Conservation (phyloP, 345 rosid species). For the Heritiera fomes region DNA sequence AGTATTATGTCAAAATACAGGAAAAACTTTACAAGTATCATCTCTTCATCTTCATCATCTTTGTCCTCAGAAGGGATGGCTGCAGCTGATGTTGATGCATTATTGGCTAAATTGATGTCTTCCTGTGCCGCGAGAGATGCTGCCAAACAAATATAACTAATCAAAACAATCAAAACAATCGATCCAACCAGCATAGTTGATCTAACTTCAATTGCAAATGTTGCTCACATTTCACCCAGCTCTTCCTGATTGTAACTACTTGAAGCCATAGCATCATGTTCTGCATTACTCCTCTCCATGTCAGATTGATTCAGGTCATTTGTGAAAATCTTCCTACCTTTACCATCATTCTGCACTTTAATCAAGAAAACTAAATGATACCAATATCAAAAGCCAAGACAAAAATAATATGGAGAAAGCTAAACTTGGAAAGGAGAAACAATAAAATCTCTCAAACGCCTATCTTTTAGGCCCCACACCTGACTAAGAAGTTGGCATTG, state of each 20-base stretch:
- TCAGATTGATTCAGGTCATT: constrained; percentile 24
- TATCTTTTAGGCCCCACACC: constrained; percentile 34
- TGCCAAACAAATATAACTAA: constrained; percentile 44
- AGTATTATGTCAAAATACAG: neutral
- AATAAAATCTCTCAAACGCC: neutral
- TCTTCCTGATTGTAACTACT: constrained; percentile 40
- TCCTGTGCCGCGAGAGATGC: constrained; percentile 51
- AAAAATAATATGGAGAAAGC: too few species aligned
- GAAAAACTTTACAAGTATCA: constrained; percentile 25
- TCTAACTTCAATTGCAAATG: constrained; percentile 7
- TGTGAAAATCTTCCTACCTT: constrained; percentile 18
- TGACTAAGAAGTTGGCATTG: constrained; percentile 82
- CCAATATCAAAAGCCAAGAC: too few species aligned
- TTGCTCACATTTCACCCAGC: constrained; percentile 55
- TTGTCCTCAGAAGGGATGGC: constrained; percentile 36
- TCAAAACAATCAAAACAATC: constrained; percentile 21
- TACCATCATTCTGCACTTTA: constrained; percentile 9
- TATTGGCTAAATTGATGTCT: constrained; percentile 24
- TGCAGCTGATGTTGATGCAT: constrained; percentile 42
- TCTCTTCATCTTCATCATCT: constrained; percentile 48
- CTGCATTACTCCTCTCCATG: constrained; percentile 15
- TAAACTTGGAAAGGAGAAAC: neutral
- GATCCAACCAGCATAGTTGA: constrained; percentile 5
- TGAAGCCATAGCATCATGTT: constrained; percentile 18
- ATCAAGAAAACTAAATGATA: too few species aligned